A percentile compares a stretch with the other conserved stretches of the same genome.
These are phyloP conservation scores for Groenewaldozyma tartarivorans DNA, from an alignment of 805 yeast genomes.

Conservation along the genomic window DNA sequence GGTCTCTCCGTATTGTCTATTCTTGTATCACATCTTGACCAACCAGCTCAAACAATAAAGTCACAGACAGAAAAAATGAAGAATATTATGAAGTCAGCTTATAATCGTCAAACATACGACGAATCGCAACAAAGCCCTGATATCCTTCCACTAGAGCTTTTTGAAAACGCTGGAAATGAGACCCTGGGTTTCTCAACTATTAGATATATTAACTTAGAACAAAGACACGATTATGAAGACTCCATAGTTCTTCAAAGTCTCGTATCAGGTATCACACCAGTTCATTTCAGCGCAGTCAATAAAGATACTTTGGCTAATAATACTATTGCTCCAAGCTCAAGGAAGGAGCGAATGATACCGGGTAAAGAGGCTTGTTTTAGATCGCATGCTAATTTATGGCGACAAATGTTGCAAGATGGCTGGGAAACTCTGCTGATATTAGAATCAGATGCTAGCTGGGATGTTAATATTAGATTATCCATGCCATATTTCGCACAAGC, in stretches of 20 bases:
- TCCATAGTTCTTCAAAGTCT: slow-evolving; percentile 7
- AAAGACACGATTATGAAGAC: slow-evolving; percentile 10
- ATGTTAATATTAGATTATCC: slow-evolving; percentile 4
- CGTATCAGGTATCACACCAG: slow-evolving; percentile 3
- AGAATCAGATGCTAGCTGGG: slow-evolving; percentile 15
- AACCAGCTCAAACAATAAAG: no score
- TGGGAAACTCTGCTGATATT: slow-evolving; percentile 6
- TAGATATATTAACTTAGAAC: slow-evolving; percentile 7
- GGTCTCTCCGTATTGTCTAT: no score
- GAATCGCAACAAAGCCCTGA: no score
- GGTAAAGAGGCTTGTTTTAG: slow-evolving; percentile 8
- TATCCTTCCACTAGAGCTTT: no score
- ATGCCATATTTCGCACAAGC: slow-evolving; percentile 6
- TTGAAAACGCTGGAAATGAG: slow-evolving; percentile 7
- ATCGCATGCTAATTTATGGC: slow-evolving; percentile 12
- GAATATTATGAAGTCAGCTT: no score
- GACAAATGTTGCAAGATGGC: slow-evolving; percentile 5
- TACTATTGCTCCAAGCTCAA: slow-evolving; percentile 9
- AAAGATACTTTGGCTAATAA: not conserved
- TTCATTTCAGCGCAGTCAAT: slow-evolving; percentile 1
- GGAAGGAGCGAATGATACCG: not conserved
- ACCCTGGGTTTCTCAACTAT: slow-evolving; percentile 12
- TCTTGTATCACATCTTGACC: no score
- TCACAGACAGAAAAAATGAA: no score
- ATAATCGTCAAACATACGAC: no score